These are phyloP conservation scores for Erythrophleum fordii DNA, from an alignment of 306 rosid genomes.

Conservation along the genomic window DNA sequence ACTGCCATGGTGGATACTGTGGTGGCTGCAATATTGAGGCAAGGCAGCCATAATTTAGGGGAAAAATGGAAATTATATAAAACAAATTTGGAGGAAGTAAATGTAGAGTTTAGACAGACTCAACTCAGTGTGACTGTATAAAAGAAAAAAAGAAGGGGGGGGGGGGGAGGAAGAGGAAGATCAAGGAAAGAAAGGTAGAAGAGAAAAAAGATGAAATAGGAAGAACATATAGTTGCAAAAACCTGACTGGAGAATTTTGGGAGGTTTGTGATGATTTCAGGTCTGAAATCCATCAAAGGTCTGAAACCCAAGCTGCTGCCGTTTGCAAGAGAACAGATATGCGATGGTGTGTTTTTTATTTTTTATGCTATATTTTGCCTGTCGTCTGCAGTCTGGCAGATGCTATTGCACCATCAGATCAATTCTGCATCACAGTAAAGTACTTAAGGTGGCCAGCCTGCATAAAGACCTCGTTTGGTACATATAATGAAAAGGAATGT, in stretches of 20 bases:
- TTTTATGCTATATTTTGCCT: not conserved
- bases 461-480: too few relatives aligned
- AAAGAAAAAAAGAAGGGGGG: too few relatives aligned
- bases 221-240: not conserved
- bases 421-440: not conserved
- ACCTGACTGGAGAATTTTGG: not conserved
- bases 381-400: too few relatives aligned
- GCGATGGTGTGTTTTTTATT: not conserved
- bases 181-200: not conserved
- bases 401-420: too few relatives aligned
- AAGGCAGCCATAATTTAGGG: not conserved
- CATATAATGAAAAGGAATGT: too few relatives aligned
- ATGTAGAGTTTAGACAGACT: too few relatives aligned
- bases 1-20: not conserved
- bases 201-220: not conserved
- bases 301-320: too few relatives aligned
- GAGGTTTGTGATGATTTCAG: too few relatives aligned
- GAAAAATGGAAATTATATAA: not conserved
- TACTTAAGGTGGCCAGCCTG: not conserved
- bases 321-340: not conserved
- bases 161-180: too few relatives aligned
- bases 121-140: not conserved
- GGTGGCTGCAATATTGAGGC: not conserved
- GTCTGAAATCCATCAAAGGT: too few relatives aligned
- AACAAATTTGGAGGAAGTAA: not conserved